Evolutionary conservation across 2,329 filamentous ascomycete species (phyloP).

Genomic region (Verticillium alfalfae): DNA sequence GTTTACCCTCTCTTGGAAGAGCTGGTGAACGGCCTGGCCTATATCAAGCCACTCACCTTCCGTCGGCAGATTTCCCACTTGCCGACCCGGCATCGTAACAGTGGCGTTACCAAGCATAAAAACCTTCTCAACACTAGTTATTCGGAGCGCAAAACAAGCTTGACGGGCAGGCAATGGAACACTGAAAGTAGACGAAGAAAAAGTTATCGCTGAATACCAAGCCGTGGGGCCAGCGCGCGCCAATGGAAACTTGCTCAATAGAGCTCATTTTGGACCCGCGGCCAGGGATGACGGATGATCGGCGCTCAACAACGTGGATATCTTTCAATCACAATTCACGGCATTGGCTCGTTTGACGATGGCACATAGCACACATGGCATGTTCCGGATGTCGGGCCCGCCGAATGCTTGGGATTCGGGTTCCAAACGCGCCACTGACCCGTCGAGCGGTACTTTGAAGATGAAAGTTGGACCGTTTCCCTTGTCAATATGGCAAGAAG

Average conservation of each 20-base stretch:
- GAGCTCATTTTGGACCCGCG: neutral
- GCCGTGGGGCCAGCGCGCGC: neutral
- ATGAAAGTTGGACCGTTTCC: neutral
- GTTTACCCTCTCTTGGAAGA: slow-evolving; percentile 15
- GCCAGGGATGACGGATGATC: neutral
- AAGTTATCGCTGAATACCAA: neutral
- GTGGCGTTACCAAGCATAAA: neutral
- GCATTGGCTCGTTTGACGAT: neutral
- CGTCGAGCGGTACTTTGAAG: neutral
- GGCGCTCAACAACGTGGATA: neutral
- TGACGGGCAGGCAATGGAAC: neutral
- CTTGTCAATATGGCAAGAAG: neutral
- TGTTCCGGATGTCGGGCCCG: neutral
- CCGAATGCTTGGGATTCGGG: neutral
- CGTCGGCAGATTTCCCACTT: neutral
- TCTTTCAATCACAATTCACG: neutral
- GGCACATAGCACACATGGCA: neutral
- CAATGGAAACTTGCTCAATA: slow-evolving; percentile 1
- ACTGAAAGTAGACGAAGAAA: neutral
- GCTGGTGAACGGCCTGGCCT: slow-evolving; percentile 11
- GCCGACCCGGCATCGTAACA: neutral
- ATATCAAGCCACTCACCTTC: neutral
- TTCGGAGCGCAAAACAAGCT: neutral
- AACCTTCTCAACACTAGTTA: neutral
- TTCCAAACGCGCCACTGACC: neutral